Evolutionary conservation across 768 basidiomycete genomes (phyloP).

Genomic region (Pleurotus pulmonarius): DNA sequence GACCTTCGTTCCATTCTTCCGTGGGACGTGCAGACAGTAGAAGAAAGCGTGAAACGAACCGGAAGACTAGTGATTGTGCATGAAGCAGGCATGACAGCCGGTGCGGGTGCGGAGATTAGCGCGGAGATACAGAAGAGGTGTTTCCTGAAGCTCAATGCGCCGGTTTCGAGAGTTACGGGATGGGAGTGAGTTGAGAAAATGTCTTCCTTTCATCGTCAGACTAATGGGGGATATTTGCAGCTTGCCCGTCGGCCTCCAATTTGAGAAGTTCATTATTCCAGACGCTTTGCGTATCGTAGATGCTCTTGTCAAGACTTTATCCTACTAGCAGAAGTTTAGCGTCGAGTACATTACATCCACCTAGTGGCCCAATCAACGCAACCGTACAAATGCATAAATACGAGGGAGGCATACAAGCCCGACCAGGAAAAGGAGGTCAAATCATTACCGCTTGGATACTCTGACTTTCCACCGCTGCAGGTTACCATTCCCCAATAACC

Average conservation of each 20-base stretch:
- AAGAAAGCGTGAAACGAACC: slow-evolving; percentile 81
- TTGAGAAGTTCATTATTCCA: slow-evolving; percentile 90
- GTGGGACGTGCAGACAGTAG: slow-evolving; percentile 80
- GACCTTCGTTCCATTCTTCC: slow-evolving; percentile 88
- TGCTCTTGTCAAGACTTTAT: slow-evolving; percentile 77
- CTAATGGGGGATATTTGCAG: slow-evolving; percentile 30
- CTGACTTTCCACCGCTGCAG: slow-evolving; percentile 46
- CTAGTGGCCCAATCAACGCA: not conserved
- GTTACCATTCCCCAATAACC: slow-evolving; percentile 38
- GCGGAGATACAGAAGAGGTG: slow-evolving; percentile 86
- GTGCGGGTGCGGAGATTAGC: slow-evolving; percentile 90
- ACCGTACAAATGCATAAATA: slow-evolving; percentile 4
- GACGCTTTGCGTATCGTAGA: slow-evolving; percentile 83
- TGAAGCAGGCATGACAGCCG: slow-evolving; percentile 84
- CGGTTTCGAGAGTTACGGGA: slow-evolving; percentile 80
- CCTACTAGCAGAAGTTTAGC: slow-evolving; percentile 40
- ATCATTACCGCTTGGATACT: slow-evolving; percentile 18
- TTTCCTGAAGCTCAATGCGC: slow-evolving; percentile 85
- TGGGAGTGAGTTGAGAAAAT: slow-evolving; percentile 78
- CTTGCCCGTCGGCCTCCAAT: slow-evolving; percentile 79
- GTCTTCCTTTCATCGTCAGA: too few relatives aligned
- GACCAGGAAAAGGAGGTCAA: not conserved
- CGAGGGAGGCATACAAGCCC: not conserved
- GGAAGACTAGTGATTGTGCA: slow-evolving; percentile 87
- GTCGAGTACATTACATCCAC: not conserved